Evolutionary conservation across 176 grass and related monocot genomes (phyloP).

Genomic region (Ananas comosus): DNA sequence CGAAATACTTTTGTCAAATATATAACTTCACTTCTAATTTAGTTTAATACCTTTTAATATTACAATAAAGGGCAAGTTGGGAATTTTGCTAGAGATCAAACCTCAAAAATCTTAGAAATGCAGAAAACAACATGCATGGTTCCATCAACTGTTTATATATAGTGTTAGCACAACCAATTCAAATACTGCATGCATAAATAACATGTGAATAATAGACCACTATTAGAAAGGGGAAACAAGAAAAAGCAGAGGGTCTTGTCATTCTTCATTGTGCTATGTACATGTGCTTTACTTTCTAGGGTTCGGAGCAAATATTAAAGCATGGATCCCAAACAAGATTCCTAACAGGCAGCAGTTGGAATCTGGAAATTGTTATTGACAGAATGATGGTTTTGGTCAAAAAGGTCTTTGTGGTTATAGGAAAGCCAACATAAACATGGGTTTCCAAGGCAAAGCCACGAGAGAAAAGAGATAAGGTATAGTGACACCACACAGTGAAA

Average conservation of each 20-base stretch:
- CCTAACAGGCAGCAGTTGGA: slow-evolving; percentile 11
- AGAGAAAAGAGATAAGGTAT: not conserved
- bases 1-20: no score
- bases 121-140: no score
- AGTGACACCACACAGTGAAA: not conserved
- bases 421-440: not conserved
- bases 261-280: not conserved
- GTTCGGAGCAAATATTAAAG: slow-evolving; percentile 14
- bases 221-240: not conserved
- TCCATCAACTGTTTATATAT: no score
- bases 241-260: not conserved
- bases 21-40: no score
- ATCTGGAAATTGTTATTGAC: slow-evolving; percentile 24
- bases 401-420: slow-evolving; percentile 9
- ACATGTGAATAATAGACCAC: no score
- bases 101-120: no score
- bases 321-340: slow-evolving; percentile 23
- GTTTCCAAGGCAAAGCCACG: not conserved
- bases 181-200: no score
- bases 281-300: slow-evolving; percentile 19
- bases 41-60: no score
- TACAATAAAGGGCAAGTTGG: no score
- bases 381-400: slow-evolving; percentile 18
- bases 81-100: no score
- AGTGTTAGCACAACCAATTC: no score